Evolutionary conservation across 2,329 filamentous ascomycete genomes (phyloP).

Genomic region (Aureobasidium lini): DNA sequence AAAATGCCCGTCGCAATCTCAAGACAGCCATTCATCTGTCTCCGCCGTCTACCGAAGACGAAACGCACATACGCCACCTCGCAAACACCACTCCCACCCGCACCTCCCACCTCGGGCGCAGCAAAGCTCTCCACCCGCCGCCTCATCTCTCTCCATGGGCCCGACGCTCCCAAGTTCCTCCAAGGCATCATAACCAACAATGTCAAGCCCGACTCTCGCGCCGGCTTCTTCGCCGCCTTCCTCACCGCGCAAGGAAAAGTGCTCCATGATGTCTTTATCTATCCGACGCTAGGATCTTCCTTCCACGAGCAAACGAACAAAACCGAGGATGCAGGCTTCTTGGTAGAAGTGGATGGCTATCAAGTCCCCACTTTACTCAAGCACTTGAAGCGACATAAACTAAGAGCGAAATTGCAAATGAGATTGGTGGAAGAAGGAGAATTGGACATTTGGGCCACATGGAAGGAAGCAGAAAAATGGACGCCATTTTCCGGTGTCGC

Average conservation of each 20-base stretch:
- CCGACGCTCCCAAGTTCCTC: slow-evolving; percentile 74
- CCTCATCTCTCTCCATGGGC: slow-evolving; percentile 70
- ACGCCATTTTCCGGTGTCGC: slow-evolving; percentile 21
- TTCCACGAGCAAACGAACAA: slow-evolving; percentile 20
- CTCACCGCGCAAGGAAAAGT: slow-evolving; percentile 76
- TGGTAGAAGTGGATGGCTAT: slow-evolving; percentile 74
- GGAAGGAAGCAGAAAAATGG: slow-evolving; percentile 50
- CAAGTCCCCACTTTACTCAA: slow-evolving; percentile 56
- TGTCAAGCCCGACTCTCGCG: slow-evolving; percentile 37
- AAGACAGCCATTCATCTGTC: slow-evolving; percentile 12
- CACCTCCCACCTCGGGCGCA: slow-evolving; percentile 45
- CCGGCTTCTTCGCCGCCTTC: slow-evolving; percentile 73
- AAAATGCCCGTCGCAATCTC: background rate
- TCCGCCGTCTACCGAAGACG: slow-evolving; percentile 5
- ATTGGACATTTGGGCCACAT: slow-evolving; percentile 63
- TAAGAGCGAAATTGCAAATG: slow-evolving; percentile 70
- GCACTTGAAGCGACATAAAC: slow-evolving; percentile 77
- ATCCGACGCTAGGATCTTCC: slow-evolving; percentile 47
- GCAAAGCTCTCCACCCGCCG: slow-evolving; percentile 61
- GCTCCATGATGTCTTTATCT: slow-evolving; percentile 84
- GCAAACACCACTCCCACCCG: slow-evolving; percentile 27
- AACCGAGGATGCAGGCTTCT: slow-evolving; percentile 47
- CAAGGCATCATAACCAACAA: slow-evolving; percentile 80
- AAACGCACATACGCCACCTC: background rate
- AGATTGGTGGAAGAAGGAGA: slow-evolving; percentile 59